Conservation (phyloP, 306 rosid genomes). For the Gleditsia sinensis region DNA sequence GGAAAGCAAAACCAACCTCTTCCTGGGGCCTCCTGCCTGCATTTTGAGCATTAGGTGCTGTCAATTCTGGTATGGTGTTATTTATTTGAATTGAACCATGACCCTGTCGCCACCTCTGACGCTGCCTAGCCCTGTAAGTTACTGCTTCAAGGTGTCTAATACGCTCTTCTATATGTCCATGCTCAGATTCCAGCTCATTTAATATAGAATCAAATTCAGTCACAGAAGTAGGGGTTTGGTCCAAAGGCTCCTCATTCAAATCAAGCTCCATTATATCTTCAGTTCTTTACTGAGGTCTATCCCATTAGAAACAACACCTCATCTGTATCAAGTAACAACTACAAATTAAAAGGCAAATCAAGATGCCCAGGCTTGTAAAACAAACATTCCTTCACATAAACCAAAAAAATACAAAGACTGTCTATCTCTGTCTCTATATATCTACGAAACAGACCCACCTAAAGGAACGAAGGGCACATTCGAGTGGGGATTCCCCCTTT, state of each 20-base stretch:
- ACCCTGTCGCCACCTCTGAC: conserved; percentile 43
- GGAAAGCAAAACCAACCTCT: neutral
- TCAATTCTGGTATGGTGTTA: conserved; percentile 21
- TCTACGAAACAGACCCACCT: neutral
- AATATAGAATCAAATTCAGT: conserved; percentile 48
- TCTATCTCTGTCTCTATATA: neutral
- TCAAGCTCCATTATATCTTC: conserved; percentile 57
- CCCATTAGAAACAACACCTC: conserved; percentile 24
- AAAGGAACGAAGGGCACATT: neutral
- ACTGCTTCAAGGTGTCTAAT: conserved; percentile 61
- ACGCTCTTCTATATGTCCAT: conserved; percentile 64
- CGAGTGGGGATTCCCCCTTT: neutral
- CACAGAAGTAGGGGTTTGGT: conserved; percentile 43
- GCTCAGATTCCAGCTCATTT: conserved; percentile 60
- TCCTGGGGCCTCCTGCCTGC: neutral
- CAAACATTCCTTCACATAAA: neutral
- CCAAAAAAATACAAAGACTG: neutral
- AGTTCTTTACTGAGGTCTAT: conserved; percentile 38
- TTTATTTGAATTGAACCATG: conserved; percentile 34
- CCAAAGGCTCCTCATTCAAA: conserved; percentile 55
- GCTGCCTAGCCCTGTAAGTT: conserved; percentile 52
- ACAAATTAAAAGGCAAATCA: conserved; percentile 14
- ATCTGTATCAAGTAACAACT: conserved; percentile 28
- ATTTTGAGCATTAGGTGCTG: neutral
- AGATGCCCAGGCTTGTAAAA: neutral